These are phyloP conservation scores for Syncephalastrum racemosum DNA, from an alignment of 371 early-diverging fungal genomes.

Conservation along the genomic window DNA sequence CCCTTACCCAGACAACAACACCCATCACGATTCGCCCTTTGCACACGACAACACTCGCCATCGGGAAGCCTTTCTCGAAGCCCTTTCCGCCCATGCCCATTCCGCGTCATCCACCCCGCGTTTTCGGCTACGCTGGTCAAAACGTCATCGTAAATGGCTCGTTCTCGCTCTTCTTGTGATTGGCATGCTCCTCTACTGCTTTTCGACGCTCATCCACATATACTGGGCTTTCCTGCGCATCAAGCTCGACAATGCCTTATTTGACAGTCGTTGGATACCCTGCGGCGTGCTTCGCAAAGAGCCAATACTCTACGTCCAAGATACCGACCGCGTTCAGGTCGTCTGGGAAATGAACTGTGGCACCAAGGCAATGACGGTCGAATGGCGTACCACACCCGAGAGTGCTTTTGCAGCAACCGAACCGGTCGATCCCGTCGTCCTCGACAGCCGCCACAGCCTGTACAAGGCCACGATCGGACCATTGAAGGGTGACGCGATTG, in stretches of 20 bases:
- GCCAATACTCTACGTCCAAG: conserved; percentile 57
- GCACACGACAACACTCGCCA: conserved; percentile 14
- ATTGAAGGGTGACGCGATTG: conserved; percentile 32
- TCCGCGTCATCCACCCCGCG: conserved; percentile 3
- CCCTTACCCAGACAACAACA: conserved; percentile 31
- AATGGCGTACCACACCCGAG: conserved; percentile 24
- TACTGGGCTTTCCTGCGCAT: conserved; percentile 43
- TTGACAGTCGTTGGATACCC: conserved; percentile 50
- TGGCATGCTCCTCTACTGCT: conserved; percentile 29
- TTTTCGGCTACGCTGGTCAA: conserved; percentile 25
- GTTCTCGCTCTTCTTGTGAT: conserved; percentile 20
- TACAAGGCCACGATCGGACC: conserved; percentile 55
- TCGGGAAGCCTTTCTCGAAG: conserved; percentile 17
- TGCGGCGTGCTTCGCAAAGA: conserved; percentile 56
- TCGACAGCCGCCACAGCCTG: conserved; percentile 52
- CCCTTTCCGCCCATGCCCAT: conserved; percentile 6
- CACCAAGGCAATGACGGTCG: conserved; percentile 36
- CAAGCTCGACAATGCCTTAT: conserved; percentile 52
- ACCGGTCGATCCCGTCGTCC: conserved; percentile 16
- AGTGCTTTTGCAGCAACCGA: neutral
- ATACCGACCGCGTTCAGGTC: conserved; percentile 49
- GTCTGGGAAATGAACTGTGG: conserved; percentile 66
- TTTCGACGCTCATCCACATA: conserved; percentile 32
- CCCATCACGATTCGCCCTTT: too few species aligned
- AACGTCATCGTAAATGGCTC: conserved; percentile 38